Base-by-base conservation (phyloP, 192 early-diverging fungal genomes). In the Coemansia sp. region DNA sequence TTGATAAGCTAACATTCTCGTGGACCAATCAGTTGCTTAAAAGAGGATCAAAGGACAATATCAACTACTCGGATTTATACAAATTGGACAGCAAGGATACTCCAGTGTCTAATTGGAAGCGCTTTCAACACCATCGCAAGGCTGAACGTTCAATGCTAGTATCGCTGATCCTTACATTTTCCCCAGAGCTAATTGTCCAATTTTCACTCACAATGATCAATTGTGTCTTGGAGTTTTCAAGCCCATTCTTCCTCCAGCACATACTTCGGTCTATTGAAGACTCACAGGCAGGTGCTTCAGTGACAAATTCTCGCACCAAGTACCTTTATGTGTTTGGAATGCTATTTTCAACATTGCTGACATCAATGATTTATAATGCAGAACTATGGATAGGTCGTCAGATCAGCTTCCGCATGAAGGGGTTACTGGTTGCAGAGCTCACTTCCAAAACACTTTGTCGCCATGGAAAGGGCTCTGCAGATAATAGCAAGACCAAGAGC, bases 321-420 rank as follows among this genome's bases (percentile, higher is more conserved):
- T 92, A 84, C 42, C 54, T 85, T 25, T 86, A 84, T 42, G 87
- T 84, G 0, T 72, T 87, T 37, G 86, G 84, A 22, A 54, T 92
- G 38, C 81, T 90, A 42, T 37, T 87, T 31, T 41, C 82, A 4
- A 82, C 84, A 27, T 25, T 71, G 31, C 54, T 78, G 20, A 45
- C 75, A 11, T 78, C 81, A 30, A 50, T 85, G 3, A 50, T 68
- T 20, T 52, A 72, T 29, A 83, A 86, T 56, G 82, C 84, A 59
- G 67, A 80, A 0, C 73, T 89, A 30, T 88, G 85, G 65, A 85
- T 85, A 54, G 88, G 87, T 25, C 84, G 90, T 8, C 77, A 80
- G 15, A 69, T 89, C 10, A 74, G 84, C 55, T 77, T 91, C 41
- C 86, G 84, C 22, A 44, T 85, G 37, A 84, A 86, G 50, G 82